A percentile compares a stretch with the other conserved stretches of the same genome.
phyloP scores from a whole-genome alignment of 176 grass and related monocot genomes.

The Carex scoparia region DNA sequence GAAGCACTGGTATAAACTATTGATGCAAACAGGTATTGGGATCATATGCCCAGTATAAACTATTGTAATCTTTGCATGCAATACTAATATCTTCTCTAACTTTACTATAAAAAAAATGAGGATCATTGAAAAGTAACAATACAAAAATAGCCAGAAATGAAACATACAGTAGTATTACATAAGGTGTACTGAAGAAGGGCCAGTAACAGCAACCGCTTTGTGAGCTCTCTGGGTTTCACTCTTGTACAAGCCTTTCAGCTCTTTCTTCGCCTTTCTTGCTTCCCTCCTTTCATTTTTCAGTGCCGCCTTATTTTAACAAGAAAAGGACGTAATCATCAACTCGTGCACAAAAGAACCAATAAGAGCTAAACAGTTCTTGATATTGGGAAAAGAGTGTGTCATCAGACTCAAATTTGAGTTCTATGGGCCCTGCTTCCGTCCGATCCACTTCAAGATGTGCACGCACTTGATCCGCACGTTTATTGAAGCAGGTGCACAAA shows the following conservation, averaged over 20 bases:
- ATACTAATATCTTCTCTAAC: neutral
- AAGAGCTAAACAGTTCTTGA: neutral
- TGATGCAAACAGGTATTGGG: neutral
- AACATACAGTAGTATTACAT: conserved; percentile 38
- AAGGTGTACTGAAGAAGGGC: conserved; percentile 73
- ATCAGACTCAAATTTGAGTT: too few relatives aligned
- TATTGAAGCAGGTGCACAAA: too few relatives aligned
- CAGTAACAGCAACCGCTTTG: conserved; percentile 73
- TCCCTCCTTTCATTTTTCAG: conserved; percentile 79
- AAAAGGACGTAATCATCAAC: neutral
- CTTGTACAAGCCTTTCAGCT: conserved; percentile 85
- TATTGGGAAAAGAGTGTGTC: too few relatives aligned
- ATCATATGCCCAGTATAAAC: neutral
- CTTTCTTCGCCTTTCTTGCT: conserved; percentile 84
- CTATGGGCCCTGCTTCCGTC: too few relatives aligned
- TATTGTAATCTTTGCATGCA: neutral
- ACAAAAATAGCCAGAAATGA: neutral
- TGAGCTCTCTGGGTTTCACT: conserved; percentile 81
- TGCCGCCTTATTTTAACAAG: conserved; percentile 37
- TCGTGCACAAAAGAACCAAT: neutral
- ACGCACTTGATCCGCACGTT: too few relatives aligned
- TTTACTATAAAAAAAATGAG: too few relatives aligned
- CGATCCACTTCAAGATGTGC: too few relatives aligned
- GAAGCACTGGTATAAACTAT: neutral
- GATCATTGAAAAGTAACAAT: neutral